phyloP scores from a whole-genome alignment of 2,329 filamentous ascomycete genomes.

The Lizonia empirigonia region DNA sequence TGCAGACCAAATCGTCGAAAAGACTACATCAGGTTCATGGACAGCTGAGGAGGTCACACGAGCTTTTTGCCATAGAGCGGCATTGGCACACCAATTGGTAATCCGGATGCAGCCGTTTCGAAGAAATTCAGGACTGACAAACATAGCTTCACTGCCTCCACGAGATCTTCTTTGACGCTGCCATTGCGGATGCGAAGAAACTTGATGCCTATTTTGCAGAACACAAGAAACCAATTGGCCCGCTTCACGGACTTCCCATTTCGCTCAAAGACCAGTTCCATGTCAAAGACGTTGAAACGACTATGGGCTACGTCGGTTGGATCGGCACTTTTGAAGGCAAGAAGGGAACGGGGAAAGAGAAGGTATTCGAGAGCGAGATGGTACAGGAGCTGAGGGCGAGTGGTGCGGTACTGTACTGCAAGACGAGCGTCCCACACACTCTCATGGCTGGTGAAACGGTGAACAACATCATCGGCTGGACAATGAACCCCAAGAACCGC shows the following conservation, averaged over 20 bases:
- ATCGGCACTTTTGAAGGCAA: slow-evolving; percentile 66
- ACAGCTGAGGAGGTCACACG: slow-evolving; percentile 61
- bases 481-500: slow-evolving; percentile 63
- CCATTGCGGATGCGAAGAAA: slow-evolving; percentile 49
- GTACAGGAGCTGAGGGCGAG: slow-evolving; percentile 59
- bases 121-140: background rate
- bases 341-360: slow-evolving; percentile 58
- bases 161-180: slow-evolving; percentile 56
- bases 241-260: slow-evolving; percentile 55
- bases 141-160: slow-evolving; percentile 48
- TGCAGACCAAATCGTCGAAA: slow-evolving; percentile 61
- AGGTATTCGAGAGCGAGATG: slow-evolving; percentile 63
- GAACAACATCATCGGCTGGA: slow-evolving; percentile 67
- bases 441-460: slow-evolving; percentile 64
- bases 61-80: slow-evolving; percentile 63
- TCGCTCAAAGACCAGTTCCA: slow-evolving; percentile 59
- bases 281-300: slow-evolving; percentile 54
- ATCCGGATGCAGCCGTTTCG: too few relatives aligned
- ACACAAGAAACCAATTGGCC: slow-evolving; percentile 48
- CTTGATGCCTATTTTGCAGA: slow-evolving; percentile 50
- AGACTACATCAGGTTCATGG: slow-evolving; percentile 61
- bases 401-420: slow-evolving; percentile 63
- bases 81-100: slow-evolving; percentile 58
- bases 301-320: slow-evolving; percentile 69
- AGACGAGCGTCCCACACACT: slow-evolving; percentile 64